Base-by-base conservation (phyloP, 306 rosid species). In the Pyrus communis region DNA sequence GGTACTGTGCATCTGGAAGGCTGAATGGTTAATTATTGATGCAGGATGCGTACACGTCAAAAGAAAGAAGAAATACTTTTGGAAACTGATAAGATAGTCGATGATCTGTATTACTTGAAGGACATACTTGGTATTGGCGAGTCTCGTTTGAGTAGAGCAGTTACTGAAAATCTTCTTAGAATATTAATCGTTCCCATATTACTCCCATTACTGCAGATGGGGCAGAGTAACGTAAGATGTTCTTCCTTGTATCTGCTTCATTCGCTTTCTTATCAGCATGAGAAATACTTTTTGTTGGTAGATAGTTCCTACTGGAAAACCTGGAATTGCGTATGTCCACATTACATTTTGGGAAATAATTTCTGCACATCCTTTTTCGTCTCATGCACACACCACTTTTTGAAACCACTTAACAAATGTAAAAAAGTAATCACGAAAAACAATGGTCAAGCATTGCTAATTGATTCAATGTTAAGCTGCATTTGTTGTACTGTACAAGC, bases 71-170 rank as follows among this genome's bases (percentile, higher is more conserved):
- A 83, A 45, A 69, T 93, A 52, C 80, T 86, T 78, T 79, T 86
- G 71, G 93, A 87, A 82, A 83, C 91, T 69, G 94, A 93, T 67
- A 88, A 89, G 76, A 74, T 93, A 73, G 67, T 79, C 21, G 94
- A 90, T 72, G 90, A 90, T 79, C 76, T 93, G 62, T 93, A 93
- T 84, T 93, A 88, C 88, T 78, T 93, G 9, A 90, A 89, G 78
- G 97, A 89, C 84, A 87, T 89, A 49, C 87, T 93, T 60, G 79
- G 60, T 74, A 81, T 86, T 7, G 91, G 89, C 28, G 82, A 89
- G 76, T 78, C 82, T 65, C 59, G 66, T 61, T 83, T 93, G 87
- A 85, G 81, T 78, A 76, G 77, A 71, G 78, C 84, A 78, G 85
- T 93, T 55, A 79, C 68, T 3, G 87, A 89, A 77, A 90, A 85